Evolutionary conservation across 2,329 filamentous ascomycete genomes (phyloP).

Genomic region (Trichoderma oligosporum): DNA sequence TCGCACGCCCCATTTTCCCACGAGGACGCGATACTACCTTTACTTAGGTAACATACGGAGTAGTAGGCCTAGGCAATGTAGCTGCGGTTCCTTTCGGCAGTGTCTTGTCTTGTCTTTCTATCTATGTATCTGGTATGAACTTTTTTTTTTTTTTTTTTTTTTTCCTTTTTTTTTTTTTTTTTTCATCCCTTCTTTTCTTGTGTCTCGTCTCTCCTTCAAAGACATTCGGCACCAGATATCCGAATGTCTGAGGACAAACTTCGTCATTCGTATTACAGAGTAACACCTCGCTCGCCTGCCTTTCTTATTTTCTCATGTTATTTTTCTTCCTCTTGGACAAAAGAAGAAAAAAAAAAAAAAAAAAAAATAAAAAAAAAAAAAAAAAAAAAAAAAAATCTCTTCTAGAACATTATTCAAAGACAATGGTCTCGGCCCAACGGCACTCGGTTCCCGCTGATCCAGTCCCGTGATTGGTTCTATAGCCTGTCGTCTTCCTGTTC

Average conservation of each 20-base stretch:
- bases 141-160: not conserved
- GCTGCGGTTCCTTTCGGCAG: slow-evolving; percentile 12
- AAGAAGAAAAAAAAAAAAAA: not conserved
- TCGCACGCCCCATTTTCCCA: not conserved
- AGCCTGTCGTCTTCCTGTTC: slow-evolving; percentile 10
- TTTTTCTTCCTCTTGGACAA: not conserved
- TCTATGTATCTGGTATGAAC: not conserved
- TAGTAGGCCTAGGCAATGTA: not conserved
- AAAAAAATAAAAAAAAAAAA: not conserved
- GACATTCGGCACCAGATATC: slow-evolving; percentile 13
- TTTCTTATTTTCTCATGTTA: not conserved
- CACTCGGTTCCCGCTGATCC: slow-evolving; percentile 9
- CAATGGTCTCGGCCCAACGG: slow-evolving; percentile 26
- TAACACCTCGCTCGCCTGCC: not conserved
- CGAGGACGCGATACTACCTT: not conserved
- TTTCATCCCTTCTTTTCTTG: not conserved
- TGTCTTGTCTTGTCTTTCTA: no score
- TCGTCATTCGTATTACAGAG: not conserved
- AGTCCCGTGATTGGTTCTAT: slow-evolving; percentile 20
- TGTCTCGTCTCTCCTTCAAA: not conserved
- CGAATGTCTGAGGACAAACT: slow-evolving; percentile 2
- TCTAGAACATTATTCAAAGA: not conserved
- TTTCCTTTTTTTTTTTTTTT: not conserved
- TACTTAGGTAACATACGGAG: not conserved
- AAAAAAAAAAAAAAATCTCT: not conserved